Evolutionary conservation across 495 filamentous ascomycete genomes (phyloP), one percentile per base, ranked within the genome.

Genomic region (Penicillium longicatenatum): DNA sequence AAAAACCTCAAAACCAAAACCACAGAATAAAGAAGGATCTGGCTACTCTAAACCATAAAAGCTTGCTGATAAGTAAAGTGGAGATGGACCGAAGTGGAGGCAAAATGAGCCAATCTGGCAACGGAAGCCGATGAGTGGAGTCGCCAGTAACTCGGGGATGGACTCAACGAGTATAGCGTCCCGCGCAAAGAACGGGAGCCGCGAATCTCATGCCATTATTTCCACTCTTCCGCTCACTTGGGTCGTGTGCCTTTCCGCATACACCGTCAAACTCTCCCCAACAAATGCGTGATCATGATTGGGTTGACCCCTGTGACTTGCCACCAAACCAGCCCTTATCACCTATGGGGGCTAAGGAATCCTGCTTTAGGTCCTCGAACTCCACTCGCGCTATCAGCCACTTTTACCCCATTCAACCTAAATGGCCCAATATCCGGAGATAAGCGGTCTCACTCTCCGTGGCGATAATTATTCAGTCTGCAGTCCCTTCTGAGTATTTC

Each of bases 51-150:
- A 46, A 24, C 22, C 43, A 46, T 22, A 24, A 12, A 46, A 46
- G 20, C 20, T 16, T 46, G 45, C 45, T 48, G 22, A 29, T 29
- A 30, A 48, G 16, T 48, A 48, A 14, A 16, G 41, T 41, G 37
- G 17, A n/a, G 37, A 41, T 41, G 17, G 17, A 17, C 17, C 37
- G 3, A 24, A 46, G 44, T 46, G 44, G 44, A 46, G 20, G 44
- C 44, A 26, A 46, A 46, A 29, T 6, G 24, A 26, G 45, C 45
- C 20, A 46, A 45, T 46, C 45, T 48, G 45, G 24, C 24, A 30
- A 31, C 7, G 22, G 8, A 48, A 48, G 22, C 45, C 45, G 45
- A 46, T 26, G 22, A 48, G 45, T 48, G 45, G 45, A 48, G 45
- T 22, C 41, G 1, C n/a, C 42, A 21, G 19, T 6, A 45, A 45